phyloP scores from a whole-genome alignment of 164 flowering plant species.

The Amborella trichopoda region DNA sequence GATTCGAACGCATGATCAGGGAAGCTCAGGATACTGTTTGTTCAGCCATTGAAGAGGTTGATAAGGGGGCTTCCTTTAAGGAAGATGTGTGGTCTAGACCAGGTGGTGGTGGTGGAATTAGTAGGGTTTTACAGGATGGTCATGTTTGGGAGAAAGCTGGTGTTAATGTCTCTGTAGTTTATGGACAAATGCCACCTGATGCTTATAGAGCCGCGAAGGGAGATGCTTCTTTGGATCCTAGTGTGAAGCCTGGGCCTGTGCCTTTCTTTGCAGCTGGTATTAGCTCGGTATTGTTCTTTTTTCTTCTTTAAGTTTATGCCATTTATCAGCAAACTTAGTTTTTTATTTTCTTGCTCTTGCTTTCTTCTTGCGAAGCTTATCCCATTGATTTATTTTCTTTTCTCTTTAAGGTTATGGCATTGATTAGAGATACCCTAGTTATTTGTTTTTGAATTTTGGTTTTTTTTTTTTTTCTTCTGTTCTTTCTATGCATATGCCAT shows the following conservation, averaged over 20 bases:
- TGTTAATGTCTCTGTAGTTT: conserved; percentile 91
- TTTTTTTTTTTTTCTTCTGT: too few relatives aligned
- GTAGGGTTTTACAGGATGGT: conserved; percentile 88
- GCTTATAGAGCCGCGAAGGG: conserved; percentile 89
- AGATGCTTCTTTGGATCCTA: conserved; percentile 12
- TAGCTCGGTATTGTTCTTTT: conserved; percentile 60
- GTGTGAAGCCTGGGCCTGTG: conserved; percentile 54
- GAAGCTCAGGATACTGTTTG: conserved; percentile 77
- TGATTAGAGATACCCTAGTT: too few relatives aligned
- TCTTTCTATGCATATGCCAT: too few relatives aligned
- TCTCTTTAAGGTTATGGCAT: too few relatives aligned
- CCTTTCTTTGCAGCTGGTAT: conserved; percentile 96
- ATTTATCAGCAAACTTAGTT: too few relatives aligned
- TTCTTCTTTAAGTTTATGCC: neutral
- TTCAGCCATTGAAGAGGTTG: conserved; percentile 56
- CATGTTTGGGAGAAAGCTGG: conserved; percentile 93
- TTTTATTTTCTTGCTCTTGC: too few relatives aligned
- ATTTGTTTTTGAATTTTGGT: too few relatives aligned
- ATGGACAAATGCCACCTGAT: conserved; percentile 96
- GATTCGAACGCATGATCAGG: conserved; percentile 93
- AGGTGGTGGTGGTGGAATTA: conserved; percentile 95
- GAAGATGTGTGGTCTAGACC: conserved; percentile 97
- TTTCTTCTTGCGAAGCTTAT: too few relatives aligned
- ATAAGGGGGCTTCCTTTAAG: conserved; percentile 63
- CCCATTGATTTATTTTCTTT: too few relatives aligned